Conservation (phyloP, 2,329 filamentous ascomycete genomes). For the Bipolaris zeicola region DNA sequence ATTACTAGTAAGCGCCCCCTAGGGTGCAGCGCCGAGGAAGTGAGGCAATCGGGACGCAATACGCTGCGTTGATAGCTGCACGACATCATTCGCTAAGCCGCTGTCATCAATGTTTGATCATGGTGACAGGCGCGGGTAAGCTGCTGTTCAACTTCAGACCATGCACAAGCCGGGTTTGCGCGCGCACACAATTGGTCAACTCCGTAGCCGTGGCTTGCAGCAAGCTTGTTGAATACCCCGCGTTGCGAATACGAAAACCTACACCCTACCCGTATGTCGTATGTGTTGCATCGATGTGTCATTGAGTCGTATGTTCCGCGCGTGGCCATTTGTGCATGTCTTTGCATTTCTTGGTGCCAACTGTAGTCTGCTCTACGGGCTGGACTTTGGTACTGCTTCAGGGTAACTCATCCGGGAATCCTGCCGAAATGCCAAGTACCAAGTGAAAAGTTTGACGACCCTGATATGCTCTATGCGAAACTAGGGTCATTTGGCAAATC, state of each 20-base stretch:
- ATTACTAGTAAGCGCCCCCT: not conserved
- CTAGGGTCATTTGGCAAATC: not conserved
- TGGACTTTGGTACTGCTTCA: not conserved
- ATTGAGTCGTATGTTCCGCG: not conserved
- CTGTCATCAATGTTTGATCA: not conserved
- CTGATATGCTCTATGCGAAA: not conserved
- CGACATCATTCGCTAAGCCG: not conserved
- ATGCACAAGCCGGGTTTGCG: not conserved
- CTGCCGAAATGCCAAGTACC: not conserved
- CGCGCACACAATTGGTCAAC: not conserved
- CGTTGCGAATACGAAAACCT: not conserved
- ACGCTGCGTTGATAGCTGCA: not conserved
- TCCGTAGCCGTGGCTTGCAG: not conserved
- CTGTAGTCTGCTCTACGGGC: too few species aligned
- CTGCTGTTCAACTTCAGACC: not conserved
- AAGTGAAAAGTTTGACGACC: not conserved
- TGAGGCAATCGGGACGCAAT: not conserved
- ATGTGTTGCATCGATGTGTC: not conserved
- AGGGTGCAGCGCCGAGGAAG: not conserved
- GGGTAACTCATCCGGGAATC: not conserved
- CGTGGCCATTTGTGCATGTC: not conserved
- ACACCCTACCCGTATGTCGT: not conserved
- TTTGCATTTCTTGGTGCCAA: not conserved
- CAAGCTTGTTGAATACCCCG: not conserved
- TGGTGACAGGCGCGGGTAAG: not conserved